Percentiles rank a stretch among this genome's conserved stretches.
phyloP scores from a whole-genome alignment of 345 rosid genomes.

The Citrus trifoliata region DNA sequence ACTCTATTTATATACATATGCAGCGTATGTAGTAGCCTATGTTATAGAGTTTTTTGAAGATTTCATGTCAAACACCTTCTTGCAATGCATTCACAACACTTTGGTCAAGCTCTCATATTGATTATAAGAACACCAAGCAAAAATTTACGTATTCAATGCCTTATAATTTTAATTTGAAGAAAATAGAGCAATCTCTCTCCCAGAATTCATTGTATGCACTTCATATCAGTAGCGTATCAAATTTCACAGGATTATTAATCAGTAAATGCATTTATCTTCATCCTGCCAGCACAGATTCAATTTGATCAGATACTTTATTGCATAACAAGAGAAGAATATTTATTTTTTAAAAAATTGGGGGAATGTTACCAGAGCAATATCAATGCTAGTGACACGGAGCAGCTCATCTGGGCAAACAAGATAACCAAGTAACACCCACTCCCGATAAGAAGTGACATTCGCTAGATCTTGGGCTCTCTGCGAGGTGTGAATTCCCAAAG shows the following conservation, averaged over 20 bases:
- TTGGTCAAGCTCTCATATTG: not conserved
- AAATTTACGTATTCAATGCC: not conserved
- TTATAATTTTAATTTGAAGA: conserved; percentile 1
- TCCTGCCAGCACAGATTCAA: not conserved
- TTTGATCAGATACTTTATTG: not conserved
- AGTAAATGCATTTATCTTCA: not conserved
- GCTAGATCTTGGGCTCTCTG: conserved; percentile 99
- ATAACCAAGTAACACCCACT: conserved; percentile 97
- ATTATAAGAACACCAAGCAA: not conserved
- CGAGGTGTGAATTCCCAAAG: conserved; percentile 17
- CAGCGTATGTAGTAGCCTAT: not conserved
- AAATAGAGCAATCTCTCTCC: not conserved
- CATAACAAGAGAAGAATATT: conserved; percentile 7
- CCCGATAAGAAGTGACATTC: conserved; percentile 92
- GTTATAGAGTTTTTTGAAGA: not conserved
- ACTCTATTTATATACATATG: not conserved
- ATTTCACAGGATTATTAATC: not conserved
- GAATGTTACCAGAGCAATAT: conserved; percentile 76
- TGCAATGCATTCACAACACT: not conserved
- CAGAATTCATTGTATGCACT: not conserved
- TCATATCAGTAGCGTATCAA: not conserved
- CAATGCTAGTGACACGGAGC: conserved; percentile 97
- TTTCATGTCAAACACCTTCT: not conserved
- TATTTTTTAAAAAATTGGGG: not conserved
- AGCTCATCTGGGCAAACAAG: conserved; percentile 99